Evolutionary conservation across 2,329 filamentous ascomycete genomes (phyloP).

Genomic region (Fusarium vanettenii): DNA sequence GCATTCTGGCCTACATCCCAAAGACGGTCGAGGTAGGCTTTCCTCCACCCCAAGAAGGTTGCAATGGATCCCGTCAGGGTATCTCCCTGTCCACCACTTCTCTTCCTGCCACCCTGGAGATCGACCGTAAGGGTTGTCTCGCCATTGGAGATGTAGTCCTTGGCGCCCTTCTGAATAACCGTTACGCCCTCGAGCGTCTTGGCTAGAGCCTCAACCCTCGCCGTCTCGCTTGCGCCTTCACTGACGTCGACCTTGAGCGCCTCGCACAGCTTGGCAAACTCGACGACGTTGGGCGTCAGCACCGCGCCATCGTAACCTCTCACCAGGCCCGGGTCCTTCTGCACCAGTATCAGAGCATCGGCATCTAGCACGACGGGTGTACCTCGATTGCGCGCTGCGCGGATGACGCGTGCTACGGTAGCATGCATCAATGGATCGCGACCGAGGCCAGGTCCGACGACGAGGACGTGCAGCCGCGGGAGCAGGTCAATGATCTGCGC

Average conservation of each 20-base stretch:
- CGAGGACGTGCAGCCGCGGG: slow-evolving; percentile 87
- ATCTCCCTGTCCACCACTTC: slow-evolving; percentile 94
- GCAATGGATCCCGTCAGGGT: slow-evolving; percentile 91
- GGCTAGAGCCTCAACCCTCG: slow-evolving; percentile 73
- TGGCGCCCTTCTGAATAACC: slow-evolving; percentile 87
- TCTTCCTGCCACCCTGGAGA: slow-evolving; percentile 83
- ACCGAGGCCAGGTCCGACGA: slow-evolving; percentile 92
- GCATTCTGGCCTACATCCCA: slow-evolving; percentile 71
- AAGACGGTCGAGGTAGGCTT: slow-evolving; percentile 84
- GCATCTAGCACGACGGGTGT: slow-evolving; percentile 92
- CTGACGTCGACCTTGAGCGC: slow-evolving; percentile 74
- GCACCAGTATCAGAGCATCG: slow-evolving; percentile 84
- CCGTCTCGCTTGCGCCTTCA: slow-evolving; percentile 50
- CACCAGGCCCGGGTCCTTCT: slow-evolving; percentile 80
- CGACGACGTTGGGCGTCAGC: slow-evolving; percentile 93
- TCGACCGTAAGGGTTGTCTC: slow-evolving; percentile 80
- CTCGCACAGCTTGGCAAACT: slow-evolving; percentile 86
- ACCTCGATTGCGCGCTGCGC: slow-evolving; percentile 76
- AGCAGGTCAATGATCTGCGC: slow-evolving; percentile 82
- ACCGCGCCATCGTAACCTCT: slow-evolving; percentile 86
- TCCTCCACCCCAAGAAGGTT: slow-evolving; percentile 89
- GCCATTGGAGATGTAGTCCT: slow-evolving; percentile 87
- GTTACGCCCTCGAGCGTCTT: slow-evolving; percentile 86
- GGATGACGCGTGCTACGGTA: slow-evolving; percentile 82
- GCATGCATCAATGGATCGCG: slow-evolving; percentile 91